These are phyloP conservation scores for Neoboletus brunneissimus DNA, from an alignment of 768 basidiomycete species.

Conservation along the genomic window DNA sequence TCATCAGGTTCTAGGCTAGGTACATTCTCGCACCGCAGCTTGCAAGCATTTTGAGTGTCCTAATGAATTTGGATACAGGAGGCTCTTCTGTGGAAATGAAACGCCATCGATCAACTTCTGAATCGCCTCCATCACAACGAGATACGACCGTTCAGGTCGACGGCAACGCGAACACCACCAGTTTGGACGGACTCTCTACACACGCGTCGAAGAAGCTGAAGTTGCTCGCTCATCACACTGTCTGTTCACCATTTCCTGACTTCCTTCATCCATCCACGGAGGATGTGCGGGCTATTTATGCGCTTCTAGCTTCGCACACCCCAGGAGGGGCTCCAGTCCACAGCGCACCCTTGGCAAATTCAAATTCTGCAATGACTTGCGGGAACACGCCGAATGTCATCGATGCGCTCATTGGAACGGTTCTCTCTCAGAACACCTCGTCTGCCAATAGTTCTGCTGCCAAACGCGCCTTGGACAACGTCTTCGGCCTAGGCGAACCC, in stretches of 20 bases:
- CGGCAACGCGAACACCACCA: neutral
- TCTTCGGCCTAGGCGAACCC: conserved; percentile 44
- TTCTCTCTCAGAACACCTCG: conserved; percentile 62
- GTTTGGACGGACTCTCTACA: conserved; percentile 1
- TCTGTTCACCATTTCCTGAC: conserved; percentile 47
- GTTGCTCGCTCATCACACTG: conserved; percentile 40
- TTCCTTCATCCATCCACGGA: conserved; percentile 43
- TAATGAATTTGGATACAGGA: neutral
- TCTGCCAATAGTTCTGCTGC: conserved; percentile 48
- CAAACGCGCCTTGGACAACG: conserved; percentile 44
- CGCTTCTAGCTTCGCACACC: conserved; percentile 41
- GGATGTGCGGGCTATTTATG: conserved; percentile 40
- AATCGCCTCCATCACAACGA: neutral
- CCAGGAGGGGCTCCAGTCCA: conserved; percentile 33
- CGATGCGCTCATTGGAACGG: conserved; percentile 54
- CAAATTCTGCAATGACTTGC: conserved; percentile 44
- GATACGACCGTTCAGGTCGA: neutral
- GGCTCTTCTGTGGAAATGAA: conserved; percentile 6
- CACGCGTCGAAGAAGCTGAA: conserved; percentile 49
- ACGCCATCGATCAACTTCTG: conserved; percentile 14
- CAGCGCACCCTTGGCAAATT: conserved; percentile 16
- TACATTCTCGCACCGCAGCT: neutral
- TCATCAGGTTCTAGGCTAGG: too few species aligned
- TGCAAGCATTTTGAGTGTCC: neutral
- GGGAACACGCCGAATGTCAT: conserved; percentile 52